Conservation (phyloP, 2,329 filamentous ascomycete species). For the Fusarium mundagurra region DNA sequence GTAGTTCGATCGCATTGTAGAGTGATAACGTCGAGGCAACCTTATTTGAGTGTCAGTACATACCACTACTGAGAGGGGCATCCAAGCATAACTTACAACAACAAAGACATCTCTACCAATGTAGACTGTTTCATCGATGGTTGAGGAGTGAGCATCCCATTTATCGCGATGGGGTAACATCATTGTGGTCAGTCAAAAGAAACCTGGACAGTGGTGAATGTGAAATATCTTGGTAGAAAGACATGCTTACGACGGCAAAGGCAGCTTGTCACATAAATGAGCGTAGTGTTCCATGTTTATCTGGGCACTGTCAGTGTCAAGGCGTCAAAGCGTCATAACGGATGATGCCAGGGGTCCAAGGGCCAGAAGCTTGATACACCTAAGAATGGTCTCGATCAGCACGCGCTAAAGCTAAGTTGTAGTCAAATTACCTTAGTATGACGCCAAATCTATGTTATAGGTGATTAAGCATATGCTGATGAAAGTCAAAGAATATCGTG, state of each 20-base stretch:
- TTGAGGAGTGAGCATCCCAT: neutral
- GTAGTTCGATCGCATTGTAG: constrained; percentile 47
- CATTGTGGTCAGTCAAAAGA: neutral
- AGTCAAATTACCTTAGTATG: neutral
- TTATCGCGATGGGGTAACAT: constrained; percentile 5
- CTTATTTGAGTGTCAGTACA: neutral
- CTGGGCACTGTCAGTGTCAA: too few relatives aligned
- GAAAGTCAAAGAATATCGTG: neutral
- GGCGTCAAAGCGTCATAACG: neutral
- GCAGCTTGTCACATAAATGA: neutral
- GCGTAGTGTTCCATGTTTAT: neutral
- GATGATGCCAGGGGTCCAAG: neutral
- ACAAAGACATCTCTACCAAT: constrained; percentile 17
- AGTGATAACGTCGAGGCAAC: constrained; percentile 24
- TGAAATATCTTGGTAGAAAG: neutral
- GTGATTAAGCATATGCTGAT: neutral
- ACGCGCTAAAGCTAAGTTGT: neutral
- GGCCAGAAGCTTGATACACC: neutral
- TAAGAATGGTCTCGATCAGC: neutral
- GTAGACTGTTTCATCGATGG: constrained; percentile 7
- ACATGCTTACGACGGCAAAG: neutral
- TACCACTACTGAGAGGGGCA: accelerated
- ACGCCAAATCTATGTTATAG: neutral
- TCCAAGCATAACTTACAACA: neutral
- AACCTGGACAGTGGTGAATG: neutral